These are phyloP conservation scores for Hordeum pubiflorum DNA, from an alignment of 202 grass and related monocot genomes.

Conservation along the genomic window DNA sequence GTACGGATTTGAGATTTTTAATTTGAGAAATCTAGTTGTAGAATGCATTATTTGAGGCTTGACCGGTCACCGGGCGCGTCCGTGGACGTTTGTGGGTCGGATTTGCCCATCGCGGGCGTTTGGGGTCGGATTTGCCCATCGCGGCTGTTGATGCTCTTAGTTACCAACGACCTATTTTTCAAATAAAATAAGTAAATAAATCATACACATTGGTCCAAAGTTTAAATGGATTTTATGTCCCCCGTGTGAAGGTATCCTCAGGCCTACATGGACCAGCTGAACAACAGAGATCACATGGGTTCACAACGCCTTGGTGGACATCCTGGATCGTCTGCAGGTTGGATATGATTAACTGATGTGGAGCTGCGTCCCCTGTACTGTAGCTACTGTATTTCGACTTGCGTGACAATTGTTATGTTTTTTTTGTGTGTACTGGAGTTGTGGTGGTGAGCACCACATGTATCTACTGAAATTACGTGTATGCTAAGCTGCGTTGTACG, in stretches of 20 bases:
- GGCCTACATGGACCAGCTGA: constrained; percentile 40
- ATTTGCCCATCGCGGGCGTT: too few relatives aligned
- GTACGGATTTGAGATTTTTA: too few relatives aligned
- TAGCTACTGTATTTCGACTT: neutral
- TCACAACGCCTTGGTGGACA: neutral
- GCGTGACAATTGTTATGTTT: neutral
- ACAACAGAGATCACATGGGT: constrained; percentile 17
- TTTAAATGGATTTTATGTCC: neutral
- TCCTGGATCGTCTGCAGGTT: constrained; percentile 1
- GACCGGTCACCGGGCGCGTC: too few relatives aligned
- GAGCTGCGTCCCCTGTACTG: neutral
- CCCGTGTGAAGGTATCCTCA: constrained; percentile 24
- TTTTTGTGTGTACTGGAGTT: neutral
- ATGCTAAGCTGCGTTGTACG: neutral
- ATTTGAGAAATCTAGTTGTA: too few relatives aligned
- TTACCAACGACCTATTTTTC: neutral
- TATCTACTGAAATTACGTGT: neutral
- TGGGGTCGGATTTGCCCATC: too few relatives aligned
- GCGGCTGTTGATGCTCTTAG: neutral
- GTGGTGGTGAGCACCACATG: neutral
- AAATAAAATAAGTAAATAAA: neutral
- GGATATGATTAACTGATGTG: constrained; percentile 26
- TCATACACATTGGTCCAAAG: neutral
- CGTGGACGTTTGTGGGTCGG: too few relatives aligned
- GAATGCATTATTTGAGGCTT: too few relatives aligned